Percentiles rank a stretch among this genome's conserved stretches.
Conservation (phyloP, 768 basidiomycete species). For the Mycena kentingensis region DNA sequence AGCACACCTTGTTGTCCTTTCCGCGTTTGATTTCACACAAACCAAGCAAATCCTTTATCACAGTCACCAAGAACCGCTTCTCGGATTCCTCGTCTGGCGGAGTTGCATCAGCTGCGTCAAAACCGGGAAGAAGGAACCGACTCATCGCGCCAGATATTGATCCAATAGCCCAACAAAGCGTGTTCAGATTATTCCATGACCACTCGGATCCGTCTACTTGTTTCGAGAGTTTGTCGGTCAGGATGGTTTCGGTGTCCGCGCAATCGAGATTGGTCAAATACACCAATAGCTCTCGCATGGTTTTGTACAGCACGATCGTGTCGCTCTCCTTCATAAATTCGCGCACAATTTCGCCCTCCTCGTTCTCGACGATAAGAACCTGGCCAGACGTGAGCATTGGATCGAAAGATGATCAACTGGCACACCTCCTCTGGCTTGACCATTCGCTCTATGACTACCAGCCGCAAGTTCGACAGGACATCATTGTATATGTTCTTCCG, state of each 20-base stretch:
- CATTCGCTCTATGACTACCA: slow-evolving; percentile 98
- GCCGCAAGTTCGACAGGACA: slow-evolving; percentile 87
- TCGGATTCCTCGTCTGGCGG: slow-evolving; percentile 92
- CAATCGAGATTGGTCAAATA: slow-evolving; percentile 98
- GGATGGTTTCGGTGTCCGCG: slow-evolving; percentile 91
- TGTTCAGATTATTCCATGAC: slow-evolving; percentile 99
- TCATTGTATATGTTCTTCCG: slow-evolving; percentile 96
- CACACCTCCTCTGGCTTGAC: slow-evolving; percentile 98
- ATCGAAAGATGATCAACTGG: slow-evolving; percentile 1
- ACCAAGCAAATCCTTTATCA: slow-evolving; percentile 98
- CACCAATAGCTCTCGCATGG: slow-evolving; percentile 96
- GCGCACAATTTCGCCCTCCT: slow-evolving; percentile 98
- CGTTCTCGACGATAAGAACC: slow-evolving; percentile 98
- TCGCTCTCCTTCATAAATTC: slow-evolving; percentile 99
- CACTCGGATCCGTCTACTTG: slow-evolving; percentile 98
- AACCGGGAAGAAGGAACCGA: slow-evolving; percentile 29
- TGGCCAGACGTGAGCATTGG: slow-evolving; percentile 30
- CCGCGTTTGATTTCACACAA: slow-evolving; percentile 98
- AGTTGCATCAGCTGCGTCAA: slow-evolving; percentile 1
- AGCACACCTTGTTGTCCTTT: slow-evolving; percentile 87
- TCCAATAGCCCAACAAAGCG: slow-evolving; percentile 99
- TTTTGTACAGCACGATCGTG: slow-evolving; percentile 98
- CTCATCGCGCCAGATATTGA: slow-evolving; percentile 99
- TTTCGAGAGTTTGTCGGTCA: slow-evolving; percentile 95
- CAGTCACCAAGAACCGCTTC: slow-evolving; percentile 97